A percentile compares a stretch with the other conserved stretches of the same genome.
phyloP scores from a whole-genome alignment of 345 rosid species.

The Orychophragmus violaceus region DNA sequence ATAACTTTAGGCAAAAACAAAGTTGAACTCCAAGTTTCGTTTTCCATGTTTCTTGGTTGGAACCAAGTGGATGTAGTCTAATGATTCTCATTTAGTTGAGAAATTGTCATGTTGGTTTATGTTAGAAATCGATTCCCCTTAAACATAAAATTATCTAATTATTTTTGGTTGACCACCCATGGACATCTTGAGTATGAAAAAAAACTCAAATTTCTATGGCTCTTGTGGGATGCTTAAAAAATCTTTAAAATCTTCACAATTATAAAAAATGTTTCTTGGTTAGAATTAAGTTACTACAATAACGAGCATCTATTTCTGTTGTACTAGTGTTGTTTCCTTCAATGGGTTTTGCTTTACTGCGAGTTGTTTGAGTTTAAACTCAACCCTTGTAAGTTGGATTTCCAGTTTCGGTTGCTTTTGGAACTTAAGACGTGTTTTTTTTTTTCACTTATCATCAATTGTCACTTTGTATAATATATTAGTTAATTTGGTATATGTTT shows the following conservation, averaged over 20 bases:
- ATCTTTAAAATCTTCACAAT: no score
- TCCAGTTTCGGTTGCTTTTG: not conserved
- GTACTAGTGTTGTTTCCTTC: not conserved
- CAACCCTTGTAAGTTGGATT: not conserved
- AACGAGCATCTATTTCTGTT: not conserved
- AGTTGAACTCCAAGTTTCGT: conserved; percentile 3
- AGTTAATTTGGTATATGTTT: not conserved
- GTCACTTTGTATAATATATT: not conserved
- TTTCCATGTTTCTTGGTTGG: not conserved
- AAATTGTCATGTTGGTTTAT: no score
- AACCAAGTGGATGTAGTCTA: no score
- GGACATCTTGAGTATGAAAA: no score
- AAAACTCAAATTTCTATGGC: no score
- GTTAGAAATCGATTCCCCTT: no score
- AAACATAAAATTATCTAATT: no score
- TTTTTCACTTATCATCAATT: not conserved
- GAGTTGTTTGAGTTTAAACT: not conserved
- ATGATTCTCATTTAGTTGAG: no score
- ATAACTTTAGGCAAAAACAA: not conserved
- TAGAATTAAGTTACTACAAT: not conserved
- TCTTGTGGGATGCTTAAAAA: no score
- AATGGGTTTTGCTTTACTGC: not conserved
- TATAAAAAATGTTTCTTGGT: no score
- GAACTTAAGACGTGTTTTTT: not conserved
- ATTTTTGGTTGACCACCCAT: no score